A percentile compares a stretch with the other conserved stretches of the same genome.
These are phyloP conservation scores for Daldinia sp. DNA, from an alignment of 2,329 filamentous ascomycete genomes.

Conservation along the genomic window DNA sequence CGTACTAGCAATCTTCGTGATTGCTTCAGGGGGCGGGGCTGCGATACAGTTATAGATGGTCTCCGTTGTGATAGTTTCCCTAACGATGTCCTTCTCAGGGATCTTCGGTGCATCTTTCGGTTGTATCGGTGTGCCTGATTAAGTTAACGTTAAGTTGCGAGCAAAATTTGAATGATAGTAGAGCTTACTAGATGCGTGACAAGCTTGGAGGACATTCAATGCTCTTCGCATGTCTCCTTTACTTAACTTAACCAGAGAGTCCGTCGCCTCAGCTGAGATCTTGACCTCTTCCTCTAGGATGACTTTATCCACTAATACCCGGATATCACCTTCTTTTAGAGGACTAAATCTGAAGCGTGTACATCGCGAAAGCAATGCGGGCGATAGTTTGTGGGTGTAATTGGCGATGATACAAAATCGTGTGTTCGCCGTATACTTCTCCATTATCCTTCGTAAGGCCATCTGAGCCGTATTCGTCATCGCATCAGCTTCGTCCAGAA, in stretches of 20 bases:
- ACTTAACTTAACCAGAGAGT: slow-evolving; percentile 84
- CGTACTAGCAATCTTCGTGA: slow-evolving; percentile 83
- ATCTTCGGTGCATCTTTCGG: slow-evolving; percentile 66
- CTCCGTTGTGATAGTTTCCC: slow-evolving; percentile 85
- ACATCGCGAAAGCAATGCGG: slow-evolving; percentile 89
- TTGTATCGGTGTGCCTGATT: slow-evolving; percentile 71
- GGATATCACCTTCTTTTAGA: slow-evolving; percentile 86
- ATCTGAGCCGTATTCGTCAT: slow-evolving; percentile 99
- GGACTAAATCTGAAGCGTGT: slow-evolving; percentile 96
- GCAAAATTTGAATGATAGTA: neutral
- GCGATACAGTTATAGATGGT: slow-evolving; percentile 98
- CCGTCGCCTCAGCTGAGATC: slow-evolving; percentile 81
- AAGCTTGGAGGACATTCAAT: slow-evolving; percentile 94
- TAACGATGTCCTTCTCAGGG: slow-evolving; percentile 70
- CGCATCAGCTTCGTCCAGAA: slow-evolving; percentile 97
- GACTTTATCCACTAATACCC: slow-evolving; percentile 85
- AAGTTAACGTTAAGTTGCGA: slow-evolving; percentile 11
- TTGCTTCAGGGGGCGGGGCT: slow-evolving; percentile 88
- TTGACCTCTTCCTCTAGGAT: slow-evolving; percentile 86
- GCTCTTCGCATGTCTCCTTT: slow-evolving; percentile 97
- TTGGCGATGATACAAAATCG: slow-evolving; percentile 99
- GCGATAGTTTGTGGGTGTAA: slow-evolving; percentile 97
- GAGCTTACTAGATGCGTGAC: slow-evolving; percentile 84
- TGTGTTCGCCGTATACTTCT: slow-evolving; percentile 98
- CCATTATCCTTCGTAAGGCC: slow-evolving; percentile 96